Evolutionary conservation across 148 eudicot genomes (phyloP).

Genomic region (Simmondsia chinensis): DNA sequence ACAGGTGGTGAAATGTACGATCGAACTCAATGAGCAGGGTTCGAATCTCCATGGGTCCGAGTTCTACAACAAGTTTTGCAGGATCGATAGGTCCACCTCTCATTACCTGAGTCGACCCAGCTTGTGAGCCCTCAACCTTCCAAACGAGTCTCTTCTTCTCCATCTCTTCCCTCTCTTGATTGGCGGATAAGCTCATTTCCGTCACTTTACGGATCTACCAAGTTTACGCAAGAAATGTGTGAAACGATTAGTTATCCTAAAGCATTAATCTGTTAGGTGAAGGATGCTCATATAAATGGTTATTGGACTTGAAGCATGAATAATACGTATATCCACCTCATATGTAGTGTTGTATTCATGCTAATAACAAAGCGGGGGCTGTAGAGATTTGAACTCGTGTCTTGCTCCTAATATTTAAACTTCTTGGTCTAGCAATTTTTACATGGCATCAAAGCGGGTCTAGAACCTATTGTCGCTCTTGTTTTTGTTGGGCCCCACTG

Average conservation of each 20-base stretch:
- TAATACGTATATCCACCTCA: no score
- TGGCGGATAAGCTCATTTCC: slow-evolving; percentile 51
- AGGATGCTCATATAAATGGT: no score
- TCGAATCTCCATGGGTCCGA: slow-evolving; percentile 91
- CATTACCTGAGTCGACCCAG: slow-evolving; percentile 15
- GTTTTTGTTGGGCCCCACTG: no score
- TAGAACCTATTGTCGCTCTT: no score
- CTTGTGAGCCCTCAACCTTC: slow-evolving; percentile 51
- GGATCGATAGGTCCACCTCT: slow-evolving; percentile 75
- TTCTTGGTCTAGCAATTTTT: no score
- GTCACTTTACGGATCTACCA: slow-evolving; percentile 29
- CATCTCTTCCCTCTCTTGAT: slow-evolving; percentile 83
- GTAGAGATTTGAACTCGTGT: no score
- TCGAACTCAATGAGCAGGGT: slow-evolving; percentile 62
- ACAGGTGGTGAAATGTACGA: slow-evolving; percentile 12
- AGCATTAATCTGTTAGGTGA: no score
- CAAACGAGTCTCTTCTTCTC: slow-evolving; percentile 66
- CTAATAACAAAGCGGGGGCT: no score
- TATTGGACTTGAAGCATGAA: no score
- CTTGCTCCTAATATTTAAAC: no score
- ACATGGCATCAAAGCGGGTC: no score
- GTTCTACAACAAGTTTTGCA: slow-evolving; percentile 49
- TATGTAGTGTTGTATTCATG: no score
- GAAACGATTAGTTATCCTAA: not conserved
- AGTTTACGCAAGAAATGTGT: not conserved